Evolutionary conservation across 2,329 filamentous ascomycete genomes (phyloP), one percentile per base, ranked within the genome.

Genomic region (Colletotrichum sp.): DNA sequence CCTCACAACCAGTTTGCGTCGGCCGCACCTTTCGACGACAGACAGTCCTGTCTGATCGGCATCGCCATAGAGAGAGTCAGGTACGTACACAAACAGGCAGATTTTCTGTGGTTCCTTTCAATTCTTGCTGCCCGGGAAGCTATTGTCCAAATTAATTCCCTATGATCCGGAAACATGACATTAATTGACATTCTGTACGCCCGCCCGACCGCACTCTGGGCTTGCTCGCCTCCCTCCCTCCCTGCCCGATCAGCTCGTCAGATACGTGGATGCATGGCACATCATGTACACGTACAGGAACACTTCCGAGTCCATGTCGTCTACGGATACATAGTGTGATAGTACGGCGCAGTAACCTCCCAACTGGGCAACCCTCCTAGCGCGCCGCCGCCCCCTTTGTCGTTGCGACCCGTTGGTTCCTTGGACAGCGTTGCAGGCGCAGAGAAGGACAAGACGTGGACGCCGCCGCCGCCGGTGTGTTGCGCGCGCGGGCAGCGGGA

Each of bases 401-500:
- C 44, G n/a, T 49, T 36, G 70, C 30, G 69, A 24, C 34, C 57
- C 24, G 69, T 52, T 34, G 59, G 32, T 73, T 57, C 57, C 63
- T 73, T 71, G 59, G 72, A 71, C 36, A 75, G 34, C 32, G 62
- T 71, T 66, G 34, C 71, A 49, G n/a, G 18, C 44, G 44, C 44
- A 70, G 49, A 63, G 28, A 18, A 36, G 57, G 49, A 34, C 55
- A 39, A 69, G 55, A 64, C 32, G 66, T 59, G 44, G 64, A 49
- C 44, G 44, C 44, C 44, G 44, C 44, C 44, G 44, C 44, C 44
- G 44, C 44, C 18, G n/a, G n/a, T 49, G 69, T 69, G 70, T 68
- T 68, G 70, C 44, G 49, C 62, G 57, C 71, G 73, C 30, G 57
- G 64, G 73, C 30, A 28, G 59, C 64, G 70, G 57, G 39, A 76